These are phyloP conservation scores for Didymosphaeria variabile DNA, from an alignment of 2,329 filamentous ascomycete species.

Conservation along the genomic window DNA sequence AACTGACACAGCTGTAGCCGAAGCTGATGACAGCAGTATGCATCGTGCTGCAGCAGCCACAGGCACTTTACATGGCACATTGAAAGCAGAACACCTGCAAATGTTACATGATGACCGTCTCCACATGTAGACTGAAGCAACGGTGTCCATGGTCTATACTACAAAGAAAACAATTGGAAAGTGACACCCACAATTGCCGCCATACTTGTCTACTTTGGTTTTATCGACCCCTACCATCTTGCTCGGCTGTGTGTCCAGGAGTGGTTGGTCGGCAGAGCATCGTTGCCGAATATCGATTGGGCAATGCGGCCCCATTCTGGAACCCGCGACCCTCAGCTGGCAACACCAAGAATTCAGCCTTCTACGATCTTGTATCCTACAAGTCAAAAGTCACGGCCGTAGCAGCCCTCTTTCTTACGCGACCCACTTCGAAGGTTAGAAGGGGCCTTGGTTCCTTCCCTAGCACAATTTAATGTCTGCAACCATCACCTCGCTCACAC, in stretches of 20 bases:
- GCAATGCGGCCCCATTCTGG: background rate
- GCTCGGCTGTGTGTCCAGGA: background rate
- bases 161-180: background rate
- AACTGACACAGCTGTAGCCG: background rate
- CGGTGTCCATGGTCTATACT: background rate
- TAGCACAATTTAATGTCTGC: constrained; percentile 5
- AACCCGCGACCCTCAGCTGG: constrained; percentile 11
- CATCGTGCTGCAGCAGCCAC: background rate
- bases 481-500: background rate
- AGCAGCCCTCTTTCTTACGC: background rate
- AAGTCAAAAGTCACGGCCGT: background rate
- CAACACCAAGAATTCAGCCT: constrained; percentile 6
- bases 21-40: background rate
- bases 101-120: background rate
- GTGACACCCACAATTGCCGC: background rate
- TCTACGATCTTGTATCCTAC: background rate
- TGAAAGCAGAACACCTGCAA: background rate
- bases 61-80: background rate
- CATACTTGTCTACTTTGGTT: background rate
- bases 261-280: background rate
- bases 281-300: constrained; percentile 6
- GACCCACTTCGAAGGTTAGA: background rate
- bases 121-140: background rate
- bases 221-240: background rate
- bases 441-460: background rate